Evolutionary conservation across 768 basidiomycete genomes (phyloP), one percentile per base, ranked within the genome.

Genomic region (Dioszegia hungarica): DNA sequence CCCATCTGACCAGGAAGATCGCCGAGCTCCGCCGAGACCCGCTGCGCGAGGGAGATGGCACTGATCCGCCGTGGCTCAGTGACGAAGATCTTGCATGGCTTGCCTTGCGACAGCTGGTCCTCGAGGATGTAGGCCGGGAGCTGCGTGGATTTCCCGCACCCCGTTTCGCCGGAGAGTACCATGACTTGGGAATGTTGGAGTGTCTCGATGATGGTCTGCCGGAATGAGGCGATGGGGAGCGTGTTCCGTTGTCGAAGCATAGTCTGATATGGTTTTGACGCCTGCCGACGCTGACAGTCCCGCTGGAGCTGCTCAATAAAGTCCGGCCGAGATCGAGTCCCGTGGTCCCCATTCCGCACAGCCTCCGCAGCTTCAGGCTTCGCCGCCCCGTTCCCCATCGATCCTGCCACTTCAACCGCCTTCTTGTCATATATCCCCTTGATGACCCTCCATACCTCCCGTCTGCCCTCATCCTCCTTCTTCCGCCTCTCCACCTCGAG

Each of bases 11-110:
- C 88, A 0, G 85, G 82, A 11, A 58, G 53, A 66, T 99, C 94
- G 8, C 94, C 94, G 3, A 99, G 79, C 75, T 99, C 94, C 44
- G 83, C 83, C 19, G 94, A 92, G 29, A 98, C 94, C 77, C 91
- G 86, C 63, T 94, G 90, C 0, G 94, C 94, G 6, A 98, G 82
- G 0, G 94, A 97, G 47, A 97, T 89, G 1, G 94, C 93, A 52
- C 91, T 93, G 61, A 98, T 98, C 38, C 94, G 84, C 40, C 94
- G 83, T 5, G 94, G 94, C 70, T 98, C 93, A 4, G 94, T 97
- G 63, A 91, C 94, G 68, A 85, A 90, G 66, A 99, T 88, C 75
- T 87, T 94, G 80, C 90, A 94, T 52, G 82, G 81, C 64, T 80
- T 83, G 24, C 93, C 95, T 59, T 81, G 82, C 4, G 86, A 82